These are phyloP conservation scores for Diaporthe aspalathi DNA, from an alignment of 2,329 filamentous ascomycete species.

Conservation along the genomic window DNA sequence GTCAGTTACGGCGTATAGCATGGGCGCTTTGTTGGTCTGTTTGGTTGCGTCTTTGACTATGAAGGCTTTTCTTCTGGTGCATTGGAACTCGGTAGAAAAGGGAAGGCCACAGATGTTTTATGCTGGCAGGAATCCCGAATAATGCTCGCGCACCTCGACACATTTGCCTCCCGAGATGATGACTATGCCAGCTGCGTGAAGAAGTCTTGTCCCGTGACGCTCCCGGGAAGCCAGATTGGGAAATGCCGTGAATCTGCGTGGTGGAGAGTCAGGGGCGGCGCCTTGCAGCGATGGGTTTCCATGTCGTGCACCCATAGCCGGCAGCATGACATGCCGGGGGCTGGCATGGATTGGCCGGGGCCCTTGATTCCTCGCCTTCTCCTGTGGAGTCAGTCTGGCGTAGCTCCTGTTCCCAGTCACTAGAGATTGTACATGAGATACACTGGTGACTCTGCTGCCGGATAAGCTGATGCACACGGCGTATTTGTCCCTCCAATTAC, in stretches of 20 bases:
- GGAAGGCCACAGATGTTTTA: not conserved
- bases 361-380: not conserved
- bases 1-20: not conserved
- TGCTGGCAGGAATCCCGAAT: not conserved
- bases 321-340: too few species aligned
- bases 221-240: slow-evolving; percentile 21
- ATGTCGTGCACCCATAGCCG: not conserved
- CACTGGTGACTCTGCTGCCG: not conserved
- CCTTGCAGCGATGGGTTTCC: slow-evolving; percentile 9
- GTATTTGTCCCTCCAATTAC: slow-evolving; percentile 10
- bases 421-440: not conserved
- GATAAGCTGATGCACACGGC: slow-evolving; percentile 25
- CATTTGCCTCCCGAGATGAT: not conserved
- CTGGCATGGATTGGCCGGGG: too few species aligned
- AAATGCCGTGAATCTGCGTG: not conserved
- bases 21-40: not conserved
- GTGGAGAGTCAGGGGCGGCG: slow-evolving; percentile 5
- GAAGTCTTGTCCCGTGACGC: not conserved
- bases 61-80: not conserved
- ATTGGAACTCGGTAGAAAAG: not conserved
- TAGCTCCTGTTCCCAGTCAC: not conserved
- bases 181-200: not conserved
- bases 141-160: not conserved
- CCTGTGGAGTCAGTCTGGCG: not conserved
- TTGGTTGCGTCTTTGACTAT: not conserved